phyloP scores from a whole-genome alignment of 2,329 filamentous ascomycete species.

The Chalaropsis thielavioides region DNA sequence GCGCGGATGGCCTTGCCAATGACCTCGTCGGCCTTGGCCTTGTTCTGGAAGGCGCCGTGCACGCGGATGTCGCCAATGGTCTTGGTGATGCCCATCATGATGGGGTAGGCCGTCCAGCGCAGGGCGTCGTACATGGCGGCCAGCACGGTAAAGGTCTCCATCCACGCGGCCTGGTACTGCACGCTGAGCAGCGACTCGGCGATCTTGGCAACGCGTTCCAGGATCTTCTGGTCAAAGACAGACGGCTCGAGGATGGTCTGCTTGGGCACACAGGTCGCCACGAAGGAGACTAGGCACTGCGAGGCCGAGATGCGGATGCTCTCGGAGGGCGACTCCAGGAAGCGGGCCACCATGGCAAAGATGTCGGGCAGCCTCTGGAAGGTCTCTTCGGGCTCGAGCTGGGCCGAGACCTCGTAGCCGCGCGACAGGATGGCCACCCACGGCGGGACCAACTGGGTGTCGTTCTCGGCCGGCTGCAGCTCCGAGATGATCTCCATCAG shows the following conservation, averaged over 20 bases:
- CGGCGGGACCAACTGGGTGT: constrained; percentile 83
- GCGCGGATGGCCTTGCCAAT: constrained; percentile 75
- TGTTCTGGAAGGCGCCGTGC: constrained; percentile 78
- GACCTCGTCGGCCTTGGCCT: constrained; percentile 87
- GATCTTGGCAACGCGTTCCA: constrained; percentile 65
- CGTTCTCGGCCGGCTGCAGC: constrained; percentile 78
- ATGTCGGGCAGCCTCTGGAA: constrained; percentile 80
- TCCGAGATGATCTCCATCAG: constrained; percentile 86
- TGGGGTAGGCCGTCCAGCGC: constrained; percentile 70
- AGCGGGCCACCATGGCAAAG: constrained; percentile 64
- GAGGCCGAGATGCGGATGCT: constrained; percentile 92
- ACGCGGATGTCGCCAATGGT: constrained; percentile 74
- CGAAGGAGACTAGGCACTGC: constrained; percentile 85
- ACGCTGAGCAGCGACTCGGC: constrained; percentile 66
- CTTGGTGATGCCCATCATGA: constrained; percentile 60
- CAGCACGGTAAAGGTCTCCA: constrained; percentile 83
- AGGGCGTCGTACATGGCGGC: constrained; percentile 75
- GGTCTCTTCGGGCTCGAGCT: constrained; percentile 77
- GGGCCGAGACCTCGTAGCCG: constrained; percentile 85
- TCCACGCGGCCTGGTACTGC: constrained; percentile 87
- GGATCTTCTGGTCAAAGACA: constrained; percentile 76
- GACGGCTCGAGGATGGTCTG: constrained; percentile 77
- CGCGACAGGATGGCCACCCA: constrained; percentile 94
- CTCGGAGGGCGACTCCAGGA: constrained; percentile 73
- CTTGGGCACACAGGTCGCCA: constrained; percentile 76